phyloP scores from a whole-genome alignment of 306 rosid species.

The Purshia tridentata region DNA sequence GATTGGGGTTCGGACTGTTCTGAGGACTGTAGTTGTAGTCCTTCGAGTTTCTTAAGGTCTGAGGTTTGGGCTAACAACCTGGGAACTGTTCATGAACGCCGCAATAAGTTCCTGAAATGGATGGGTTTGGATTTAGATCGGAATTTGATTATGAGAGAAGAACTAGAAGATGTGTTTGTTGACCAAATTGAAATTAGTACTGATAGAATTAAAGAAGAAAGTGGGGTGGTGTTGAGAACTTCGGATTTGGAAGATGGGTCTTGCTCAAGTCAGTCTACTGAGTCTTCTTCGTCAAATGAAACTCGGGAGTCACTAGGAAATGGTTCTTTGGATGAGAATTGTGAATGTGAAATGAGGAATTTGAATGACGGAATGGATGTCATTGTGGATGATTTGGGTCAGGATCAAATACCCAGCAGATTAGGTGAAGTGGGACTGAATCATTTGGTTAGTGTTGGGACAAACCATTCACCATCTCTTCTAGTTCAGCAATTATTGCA shows the following conservation, averaged over 20 bases:
- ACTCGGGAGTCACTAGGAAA: constrained; percentile 33
- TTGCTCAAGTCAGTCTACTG: constrained; percentile 35
- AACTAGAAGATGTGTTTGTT: constrained; percentile 22
- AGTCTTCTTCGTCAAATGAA: constrained; percentile 39
- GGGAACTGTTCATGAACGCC: constrained; percentile 57
- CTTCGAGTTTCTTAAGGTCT: constrained; percentile 29
- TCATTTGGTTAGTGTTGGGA: constrained; percentile 40
- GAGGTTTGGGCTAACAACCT: constrained; percentile 44
- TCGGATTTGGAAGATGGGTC: constrained; percentile 35
- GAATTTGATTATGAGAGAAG: constrained; percentile 28
- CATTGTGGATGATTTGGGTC: constrained; percentile 42
- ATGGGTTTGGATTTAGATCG: constrained; percentile 46
- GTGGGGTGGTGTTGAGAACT: constrained; percentile 51
- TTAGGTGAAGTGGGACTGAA: constrained; percentile 46
- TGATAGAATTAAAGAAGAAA: constrained; percentile 45
- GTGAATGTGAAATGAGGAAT: constrained; percentile 40
- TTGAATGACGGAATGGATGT: constrained; percentile 56
- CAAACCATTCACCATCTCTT: constrained; percentile 38
- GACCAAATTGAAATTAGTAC: constrained; percentile 18
- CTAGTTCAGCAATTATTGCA: constrained; percentile 44
- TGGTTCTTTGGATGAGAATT: constrained; percentile 33
- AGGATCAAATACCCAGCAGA: constrained; percentile 40
- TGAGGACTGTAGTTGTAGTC: constrained; percentile 42
- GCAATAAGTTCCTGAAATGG: constrained; percentile 63
- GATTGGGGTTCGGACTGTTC: constrained; percentile 54